phyloP scores from a whole-genome alignment of 345 rosid genomes.

The Carallia pectinifolia region DNA sequence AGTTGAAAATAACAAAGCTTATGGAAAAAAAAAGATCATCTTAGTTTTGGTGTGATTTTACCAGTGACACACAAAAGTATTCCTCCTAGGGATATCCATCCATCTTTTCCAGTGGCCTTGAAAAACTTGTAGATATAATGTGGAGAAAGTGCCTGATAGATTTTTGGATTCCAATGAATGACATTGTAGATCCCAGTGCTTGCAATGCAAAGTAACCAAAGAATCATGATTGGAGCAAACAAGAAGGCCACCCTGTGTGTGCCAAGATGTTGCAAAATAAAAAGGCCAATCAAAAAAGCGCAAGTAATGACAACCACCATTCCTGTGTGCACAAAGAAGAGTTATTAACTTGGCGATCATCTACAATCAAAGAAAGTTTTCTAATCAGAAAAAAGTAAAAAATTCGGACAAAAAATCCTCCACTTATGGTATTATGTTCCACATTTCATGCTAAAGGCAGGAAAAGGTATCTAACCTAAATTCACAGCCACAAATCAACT shows the following conservation, averaged over 20 bases:
- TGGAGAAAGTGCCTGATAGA: slow-evolving; percentile 80
- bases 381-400: slow-evolving; percentile 4
- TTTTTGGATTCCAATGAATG: slow-evolving; percentile 75
- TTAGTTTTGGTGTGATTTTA: slow-evolving; percentile 23
- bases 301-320: slow-evolving; percentile 64
- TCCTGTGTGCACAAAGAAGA: slow-evolving; percentile 44
- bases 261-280: slow-evolving; percentile 87
- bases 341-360: slow-evolving; percentile 11
- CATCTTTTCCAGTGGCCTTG: slow-evolving; percentile 65
- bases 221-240: slow-evolving; percentile 73
- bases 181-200: slow-evolving; percentile 68
- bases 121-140: slow-evolving; percentile 65
- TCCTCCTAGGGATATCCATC: slow-evolving; percentile 87
- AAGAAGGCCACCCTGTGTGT: slow-evolving; percentile 65
- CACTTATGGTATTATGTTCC: background rate
- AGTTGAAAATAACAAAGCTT: slow-evolving; percentile 12
- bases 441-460: too few species aligned
- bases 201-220: slow-evolving; percentile 75
- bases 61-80: slow-evolving; percentile 79
- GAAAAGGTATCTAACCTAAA: background rate
- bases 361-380: background rate
- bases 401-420: slow-evolving; percentile 1
- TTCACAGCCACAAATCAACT: background rate
- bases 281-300: slow-evolving; percentile 70
- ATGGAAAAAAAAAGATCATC: slow-evolving; percentile 1